Percentiles rank a stretch among this genome's conserved stretches.
phyloP scores from a whole-genome alignment of 495 filamentous ascomycete genomes.

The Aspergillus asperescens region DNA sequence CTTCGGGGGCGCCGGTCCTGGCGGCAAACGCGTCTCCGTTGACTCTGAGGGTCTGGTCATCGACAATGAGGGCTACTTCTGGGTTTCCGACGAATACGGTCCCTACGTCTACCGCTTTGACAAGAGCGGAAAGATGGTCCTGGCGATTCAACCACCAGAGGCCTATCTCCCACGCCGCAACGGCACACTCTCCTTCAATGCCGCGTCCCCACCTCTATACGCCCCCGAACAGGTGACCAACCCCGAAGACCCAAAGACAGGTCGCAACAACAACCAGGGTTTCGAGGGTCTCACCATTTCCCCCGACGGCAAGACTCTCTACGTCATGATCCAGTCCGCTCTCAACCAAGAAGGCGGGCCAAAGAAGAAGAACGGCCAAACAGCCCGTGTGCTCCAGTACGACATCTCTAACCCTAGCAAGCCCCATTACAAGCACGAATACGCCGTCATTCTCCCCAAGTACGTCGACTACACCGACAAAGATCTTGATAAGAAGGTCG shows the following conservation, averaged over 20 bases:
- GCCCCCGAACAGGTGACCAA: conserved; percentile 36
- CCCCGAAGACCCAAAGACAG: conserved; percentile 55
- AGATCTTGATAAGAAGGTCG: conserved; percentile 34
- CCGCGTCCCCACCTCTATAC: conserved; percentile 60
- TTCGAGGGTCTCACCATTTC: conserved; percentile 68
- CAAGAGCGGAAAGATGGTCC: conserved; percentile 52
- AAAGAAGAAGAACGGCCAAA: conserved; percentile 46
- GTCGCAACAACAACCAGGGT: conserved; percentile 72
- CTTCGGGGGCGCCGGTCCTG: conserved; percentile 58
- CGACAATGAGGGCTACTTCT: conserved; percentile 59
- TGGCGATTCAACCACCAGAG: conserved; percentile 61
- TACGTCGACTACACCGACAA: conserved; percentile 43
- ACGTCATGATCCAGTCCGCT: conserved; percentile 63
- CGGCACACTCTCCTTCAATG: conserved; percentile 51
- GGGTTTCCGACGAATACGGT: conserved; percentile 77
- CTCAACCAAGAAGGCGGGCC: conserved; percentile 61
- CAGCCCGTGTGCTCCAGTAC: conserved; percentile 62
- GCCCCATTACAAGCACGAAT: conserved; percentile 53
- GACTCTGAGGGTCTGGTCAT: conserved; percentile 72
- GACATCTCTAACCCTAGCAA: conserved; percentile 38
- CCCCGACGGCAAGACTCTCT: conserved; percentile 60
- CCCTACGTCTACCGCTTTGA: conserved; percentile 70
- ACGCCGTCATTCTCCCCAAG: conserved; percentile 61
- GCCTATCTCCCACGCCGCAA: conserved; percentile 66
- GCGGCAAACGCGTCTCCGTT: conserved; percentile 56